Evolutionary conservation across 2,329 filamentous ascomycete genomes (phyloP), one percentile per base, ranked within the genome.

Genomic region (Paecilomyces sp.): DNA sequence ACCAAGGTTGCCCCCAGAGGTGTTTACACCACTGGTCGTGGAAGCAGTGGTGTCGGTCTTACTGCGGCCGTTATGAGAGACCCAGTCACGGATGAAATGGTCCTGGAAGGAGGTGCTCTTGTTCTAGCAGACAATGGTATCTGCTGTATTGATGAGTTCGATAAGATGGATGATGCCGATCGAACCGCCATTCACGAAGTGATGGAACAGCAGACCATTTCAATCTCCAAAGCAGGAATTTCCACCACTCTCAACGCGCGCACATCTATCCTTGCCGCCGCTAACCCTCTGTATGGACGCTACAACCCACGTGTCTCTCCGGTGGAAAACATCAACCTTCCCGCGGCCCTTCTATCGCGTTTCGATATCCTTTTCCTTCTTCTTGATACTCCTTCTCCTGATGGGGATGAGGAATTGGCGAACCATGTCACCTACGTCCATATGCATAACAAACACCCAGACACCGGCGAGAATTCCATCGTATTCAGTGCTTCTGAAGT

Each of bases 311-410:
- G 92, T 64, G 89, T 99, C 68, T 97, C 93, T 0, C 94, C 94
- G 0, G 92, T 99, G 28, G 94, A 99, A 76, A 99, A 99, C 77
- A 99, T 99, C 78, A 99, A 99, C 76, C 87, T 99, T 50, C 94
- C 94, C n/a, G 94, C 94, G 18, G 94, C 94, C 22, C 85, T 99
- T 22, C 85, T 99, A 58, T 97, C 93, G 61, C 91, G 94, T 85
- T 99, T 99, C 77, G 94, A 99, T 74, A 84, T 99, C 66, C 85
- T 99, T 66, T 99, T 97, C 83, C 83, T 99, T 54, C 92, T 99
- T 68, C 88, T 99, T 61, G 94, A 99, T 79, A 96, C 91, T 41
- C 93, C 94, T 2, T 88, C 87, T 18, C 89, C 92, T 64, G 94
- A 99, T 66, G 84, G 85, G 0, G 94, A 99, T 70, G 92, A 95